These are phyloP conservation scores for Penicillium sp. DNA, from an alignment of 2,329 filamentous ascomycete species.

Conservation along the genomic window DNA sequence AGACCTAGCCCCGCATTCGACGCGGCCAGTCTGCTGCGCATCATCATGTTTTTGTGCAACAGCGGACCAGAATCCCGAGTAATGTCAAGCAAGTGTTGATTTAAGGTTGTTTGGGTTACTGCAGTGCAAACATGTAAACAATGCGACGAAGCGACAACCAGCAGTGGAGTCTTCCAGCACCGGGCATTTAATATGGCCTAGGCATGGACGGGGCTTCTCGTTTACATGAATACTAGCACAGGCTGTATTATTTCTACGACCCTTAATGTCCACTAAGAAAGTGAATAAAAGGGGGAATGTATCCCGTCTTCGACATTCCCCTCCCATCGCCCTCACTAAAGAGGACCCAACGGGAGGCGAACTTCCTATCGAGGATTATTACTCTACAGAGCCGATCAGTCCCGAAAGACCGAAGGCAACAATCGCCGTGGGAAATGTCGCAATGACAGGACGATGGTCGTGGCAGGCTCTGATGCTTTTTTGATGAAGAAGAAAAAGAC, in stretches of 20 bases:
- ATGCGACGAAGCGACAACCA: not conserved
- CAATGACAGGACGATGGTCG: conserved; percentile 61
- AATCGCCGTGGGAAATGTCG: conserved; percentile 54
- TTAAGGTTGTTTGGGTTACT: not conserved
- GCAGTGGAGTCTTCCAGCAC: not conserved
- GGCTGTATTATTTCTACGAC: not conserved
- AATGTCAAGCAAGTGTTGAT: conserved; percentile 8
- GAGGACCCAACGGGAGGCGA: conserved; percentile 67
- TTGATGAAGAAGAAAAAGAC: conserved; percentile 53
- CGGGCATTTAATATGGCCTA: not conserved
- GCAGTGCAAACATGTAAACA: not conserved
- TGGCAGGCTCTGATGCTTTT: conserved; percentile 68
- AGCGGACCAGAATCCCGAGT: conserved; percentile 6
- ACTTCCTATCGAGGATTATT: conserved; percentile 68
- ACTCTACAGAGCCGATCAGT: conserved; percentile 65
- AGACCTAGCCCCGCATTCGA: not conserved
- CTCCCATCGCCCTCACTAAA: conserved; percentile 70
- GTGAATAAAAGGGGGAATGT: conserved; percentile 30
- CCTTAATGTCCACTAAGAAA: not conserved
- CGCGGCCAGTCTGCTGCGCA: not conserved
- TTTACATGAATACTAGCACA: not conserved
- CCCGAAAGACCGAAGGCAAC: conserved; percentile 64
- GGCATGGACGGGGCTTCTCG: not conserved
- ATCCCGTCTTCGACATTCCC: conserved; percentile 72
- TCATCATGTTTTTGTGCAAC: not conserved